phyloP scores from a whole-genome alignment of 2,329 filamentous ascomycete genomes.

The Ophiocordyceps camponoti-leonardi region DNA sequence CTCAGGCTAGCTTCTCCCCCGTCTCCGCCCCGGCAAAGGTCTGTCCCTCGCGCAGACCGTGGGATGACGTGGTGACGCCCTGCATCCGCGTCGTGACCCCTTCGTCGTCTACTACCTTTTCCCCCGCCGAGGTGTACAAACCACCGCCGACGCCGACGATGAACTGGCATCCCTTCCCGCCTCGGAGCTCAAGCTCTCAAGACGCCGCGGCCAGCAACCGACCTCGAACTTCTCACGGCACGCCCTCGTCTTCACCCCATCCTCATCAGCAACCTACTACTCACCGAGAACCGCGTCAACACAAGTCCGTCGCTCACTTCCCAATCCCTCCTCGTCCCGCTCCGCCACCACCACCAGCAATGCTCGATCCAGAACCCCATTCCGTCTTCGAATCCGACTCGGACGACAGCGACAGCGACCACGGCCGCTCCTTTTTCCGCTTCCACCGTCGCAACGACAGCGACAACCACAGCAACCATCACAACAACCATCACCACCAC shows the following conservation, averaged over 20 bases:
- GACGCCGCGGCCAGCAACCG: not conserved
- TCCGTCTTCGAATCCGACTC: slow-evolving; percentile 33
- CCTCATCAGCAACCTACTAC: not conserved
- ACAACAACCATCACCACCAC: too few relatives aligned
- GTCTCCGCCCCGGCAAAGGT: not conserved
- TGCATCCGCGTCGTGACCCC: slow-evolving; percentile 8
- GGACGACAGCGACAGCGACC: slow-evolving; percentile 17
- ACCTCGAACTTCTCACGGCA: not conserved
- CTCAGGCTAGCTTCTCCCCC: not conserved
- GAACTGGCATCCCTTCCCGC: not conserved
- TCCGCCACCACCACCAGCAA: not conserved
- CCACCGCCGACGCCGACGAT: not conserved
- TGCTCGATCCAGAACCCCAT: slow-evolving; percentile 9
- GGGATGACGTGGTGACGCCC: slow-evolving; percentile 9
- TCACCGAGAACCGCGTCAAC: slow-evolving; percentile 7
- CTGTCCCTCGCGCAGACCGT: slow-evolving; percentile 11
- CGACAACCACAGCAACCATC: slow-evolving; percentile 14
- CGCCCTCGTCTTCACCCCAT: not conserved
- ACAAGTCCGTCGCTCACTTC: slow-evolving; percentile 10
- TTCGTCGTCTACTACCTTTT: slow-evolving; percentile 9
- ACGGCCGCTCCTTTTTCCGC: slow-evolving; percentile 22
- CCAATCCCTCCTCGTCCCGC: slow-evolving; percentile 6
- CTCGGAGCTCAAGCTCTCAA: not conserved
- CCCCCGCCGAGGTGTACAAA: slow-evolving; percentile 7
- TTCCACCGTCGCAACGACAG: slow-evolving; percentile 22